These are phyloP conservation scores for Fusarium neocosmosporiellum DNA, from an alignment of 2,329 filamentous ascomycete species.

Conservation along the genomic window DNA sequence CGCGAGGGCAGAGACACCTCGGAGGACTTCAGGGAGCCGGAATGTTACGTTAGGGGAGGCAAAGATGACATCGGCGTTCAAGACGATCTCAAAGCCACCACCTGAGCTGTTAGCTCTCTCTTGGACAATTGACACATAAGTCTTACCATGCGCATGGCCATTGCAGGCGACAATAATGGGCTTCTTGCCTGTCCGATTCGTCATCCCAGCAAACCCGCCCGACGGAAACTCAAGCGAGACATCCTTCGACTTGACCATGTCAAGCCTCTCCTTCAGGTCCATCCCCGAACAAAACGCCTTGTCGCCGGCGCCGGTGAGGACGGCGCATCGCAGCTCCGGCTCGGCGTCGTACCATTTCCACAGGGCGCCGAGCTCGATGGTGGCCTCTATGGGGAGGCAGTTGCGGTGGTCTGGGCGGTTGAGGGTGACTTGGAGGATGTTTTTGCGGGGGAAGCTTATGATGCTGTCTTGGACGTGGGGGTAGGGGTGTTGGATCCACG, in stretches of 20 bases:
- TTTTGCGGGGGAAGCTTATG: conserved; percentile 54
- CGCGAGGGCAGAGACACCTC: conserved; percentile 67
- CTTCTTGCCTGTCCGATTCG: conserved; percentile 48
- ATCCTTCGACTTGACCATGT: conserved; percentile 43
- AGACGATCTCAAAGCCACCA: conserved; percentile 47
- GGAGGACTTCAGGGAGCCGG: conserved; percentile 66
- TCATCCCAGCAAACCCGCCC: conserved; percentile 50
- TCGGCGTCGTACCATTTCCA: conserved; percentile 64
- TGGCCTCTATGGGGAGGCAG: conserved; percentile 51
- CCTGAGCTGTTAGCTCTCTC: conserved; percentile 21
- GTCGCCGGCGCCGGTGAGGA: conserved; percentile 63
- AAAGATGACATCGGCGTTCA: conserved; percentile 67
- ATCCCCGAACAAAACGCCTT: conserved; percentile 65
- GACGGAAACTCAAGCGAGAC: conserved; percentile 35
- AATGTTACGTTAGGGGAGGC: conserved; percentile 64
- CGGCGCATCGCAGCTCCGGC: conserved; percentile 59
- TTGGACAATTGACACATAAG: background rate
- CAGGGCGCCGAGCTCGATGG: conserved; percentile 55
- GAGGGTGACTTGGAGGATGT: conserved; percentile 57
- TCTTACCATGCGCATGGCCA: conserved; percentile 46
- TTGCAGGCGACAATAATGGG: conserved; percentile 48
- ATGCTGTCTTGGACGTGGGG: conserved; percentile 47
- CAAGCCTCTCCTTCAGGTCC: conserved; percentile 61
- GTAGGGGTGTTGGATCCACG: conserved; percentile 48
- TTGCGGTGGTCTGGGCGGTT: conserved; percentile 57